Percentiles rank a stretch among this genome's conserved stretches.
Conservation (phyloP, 495 filamentous ascomycete species). For the Coniosporium apollinis region DNA sequence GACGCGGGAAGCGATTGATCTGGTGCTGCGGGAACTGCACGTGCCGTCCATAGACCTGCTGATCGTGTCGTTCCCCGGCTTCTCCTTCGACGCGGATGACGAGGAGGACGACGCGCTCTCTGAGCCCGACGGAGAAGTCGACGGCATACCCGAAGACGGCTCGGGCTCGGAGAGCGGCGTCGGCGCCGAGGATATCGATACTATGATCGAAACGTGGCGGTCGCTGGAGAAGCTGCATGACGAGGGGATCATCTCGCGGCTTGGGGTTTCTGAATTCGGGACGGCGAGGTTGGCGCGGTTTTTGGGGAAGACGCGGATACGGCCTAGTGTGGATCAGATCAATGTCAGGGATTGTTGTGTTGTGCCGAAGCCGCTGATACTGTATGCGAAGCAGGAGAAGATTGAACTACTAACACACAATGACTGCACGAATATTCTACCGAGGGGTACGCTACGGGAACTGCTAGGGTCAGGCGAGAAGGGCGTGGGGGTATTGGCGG, state of each 20-base stretch:
- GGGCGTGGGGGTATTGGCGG: conserved; percentile 50
- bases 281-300: conserved; percentile 58
- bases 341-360: conserved; percentile 94
- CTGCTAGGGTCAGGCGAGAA: conserved; percentile 44
- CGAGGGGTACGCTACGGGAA: conserved; percentile 65
- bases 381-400: conserved; percentile 65
- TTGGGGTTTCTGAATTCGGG: conserved; percentile 86
- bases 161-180: conserved; percentile 18
- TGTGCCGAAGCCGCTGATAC: conserved; percentile 73
- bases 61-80: conserved; percentile 82
- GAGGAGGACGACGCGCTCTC: conserved; percentile 56
- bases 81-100: conserved; percentile 85
- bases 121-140: conserved; percentile 36
- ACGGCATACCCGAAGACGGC: too few relatives aligned
- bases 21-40: conserved; percentile 64
- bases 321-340: conserved; percentile 85
- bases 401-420: conserved; percentile 90
- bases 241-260: conserved; percentile 48
- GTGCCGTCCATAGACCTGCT: conserved; percentile 67
- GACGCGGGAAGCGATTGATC: conserved; percentile 55
- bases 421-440: conserved; percentile 82
- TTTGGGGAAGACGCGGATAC: conserved; percentile 45
- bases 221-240: conserved; percentile 60
- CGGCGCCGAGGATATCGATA: conserved; percentile 39
- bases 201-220: conserved; percentile 53